Percentiles rank a stretch among this genome's conserved stretches.
These are phyloP conservation scores for Marchantia paleacea DNA, from an alignment of 225 moss, liverwort and hornwort species.

Conservation along the genomic window DNA sequence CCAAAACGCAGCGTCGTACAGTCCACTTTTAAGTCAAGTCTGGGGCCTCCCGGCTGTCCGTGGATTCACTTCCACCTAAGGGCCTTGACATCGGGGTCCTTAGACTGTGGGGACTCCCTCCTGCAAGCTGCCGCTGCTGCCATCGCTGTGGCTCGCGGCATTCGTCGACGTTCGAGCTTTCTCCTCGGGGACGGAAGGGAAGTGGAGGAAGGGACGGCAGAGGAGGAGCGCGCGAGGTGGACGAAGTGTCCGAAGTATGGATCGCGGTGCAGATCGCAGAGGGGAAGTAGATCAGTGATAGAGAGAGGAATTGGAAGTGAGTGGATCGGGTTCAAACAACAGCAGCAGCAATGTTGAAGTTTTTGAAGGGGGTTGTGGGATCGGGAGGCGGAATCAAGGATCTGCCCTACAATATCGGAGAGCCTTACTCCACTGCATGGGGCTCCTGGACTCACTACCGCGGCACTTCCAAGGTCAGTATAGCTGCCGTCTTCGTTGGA, in stretches of 20 bases:
- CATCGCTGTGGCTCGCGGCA: not conserved
- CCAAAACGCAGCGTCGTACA: no score
- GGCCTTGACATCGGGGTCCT: not conserved
- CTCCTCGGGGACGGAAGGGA: not conserved
- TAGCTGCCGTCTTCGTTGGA: not conserved
- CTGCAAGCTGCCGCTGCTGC: not conserved
- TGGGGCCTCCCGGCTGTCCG: not conserved
- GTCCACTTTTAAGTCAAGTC: no score
- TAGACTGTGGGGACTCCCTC: not conserved
- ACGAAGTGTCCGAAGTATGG: not conserved
- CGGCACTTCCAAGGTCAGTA: constrained; percentile 69
- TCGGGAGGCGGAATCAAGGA: constrained; percentile 93
- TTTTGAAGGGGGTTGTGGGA: constrained; percentile 92
- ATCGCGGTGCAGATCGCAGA: not conserved
- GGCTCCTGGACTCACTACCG: constrained; percentile 90
- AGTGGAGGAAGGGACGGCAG: no score
- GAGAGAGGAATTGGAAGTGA: not conserved
- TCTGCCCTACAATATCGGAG: constrained; percentile 80
- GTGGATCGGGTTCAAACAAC: constrained; percentile 10
- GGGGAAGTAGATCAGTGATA: not conserved
- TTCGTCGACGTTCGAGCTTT: not conserved
- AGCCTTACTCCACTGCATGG: constrained; percentile 86
- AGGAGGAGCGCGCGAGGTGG: no score
- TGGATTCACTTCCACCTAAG: not conserved
- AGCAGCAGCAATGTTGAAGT: constrained; percentile 63